Conservation (phyloP, 495 filamentous ascomycete genomes). For the Friedmanniomyces simplex region DNA sequence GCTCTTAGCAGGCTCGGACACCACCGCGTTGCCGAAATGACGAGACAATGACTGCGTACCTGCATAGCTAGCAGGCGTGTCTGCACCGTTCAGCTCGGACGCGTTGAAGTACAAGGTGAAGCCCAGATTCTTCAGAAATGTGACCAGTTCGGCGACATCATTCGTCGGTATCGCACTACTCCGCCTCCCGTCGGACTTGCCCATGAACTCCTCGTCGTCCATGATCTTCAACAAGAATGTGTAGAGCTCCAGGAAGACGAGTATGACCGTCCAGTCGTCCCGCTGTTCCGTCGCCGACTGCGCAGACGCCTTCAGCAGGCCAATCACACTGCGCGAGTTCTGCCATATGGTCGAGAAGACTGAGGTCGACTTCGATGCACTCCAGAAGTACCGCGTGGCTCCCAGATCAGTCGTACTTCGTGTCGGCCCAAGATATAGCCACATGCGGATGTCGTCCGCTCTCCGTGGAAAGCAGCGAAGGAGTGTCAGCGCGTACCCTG, state of each 20-base stretch:
- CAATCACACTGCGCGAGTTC: slow-evolving; percentile 48
- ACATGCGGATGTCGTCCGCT: slow-evolving; percentile 90
- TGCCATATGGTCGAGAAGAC: slow-evolving; percentile 55
- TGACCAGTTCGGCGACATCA: slow-evolving; percentile 62
- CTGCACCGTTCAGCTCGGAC: slow-evolving; percentile 43
- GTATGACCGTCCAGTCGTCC: slow-evolving; percentile 77
- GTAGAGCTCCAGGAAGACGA: slow-evolving; percentile 90
- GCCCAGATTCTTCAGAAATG: slow-evolving; percentile 85
- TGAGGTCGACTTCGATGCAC: slow-evolving; percentile 54
- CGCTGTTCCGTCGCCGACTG: slow-evolving; percentile 30
- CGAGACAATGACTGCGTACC: slow-evolving; percentile 35
- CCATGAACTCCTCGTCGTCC: slow-evolving; percentile 75
- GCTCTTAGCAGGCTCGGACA: slow-evolving; percentile 9
- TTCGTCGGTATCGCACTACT: slow-evolving; percentile 59
- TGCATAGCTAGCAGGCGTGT: not conserved
- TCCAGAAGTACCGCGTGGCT: slow-evolving; percentile 84
- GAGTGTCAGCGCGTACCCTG: slow-evolving; percentile 78
- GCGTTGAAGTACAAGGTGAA: slow-evolving; percentile 85
- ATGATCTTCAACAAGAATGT: slow-evolving; percentile 83
- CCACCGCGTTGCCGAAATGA: slow-evolving; percentile 39
- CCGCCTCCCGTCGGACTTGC: slow-evolving; percentile 40
- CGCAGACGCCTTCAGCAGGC: slow-evolving; percentile 40
- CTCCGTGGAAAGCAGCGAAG: slow-evolving; percentile 74
- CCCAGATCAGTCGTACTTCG: slow-evolving; percentile 44
- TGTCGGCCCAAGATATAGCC: slow-evolving; percentile 75